These are phyloP conservation scores for Lentinula sp. DNA, from an alignment of 768 basidiomycete genomes.

Conservation along the genomic window DNA sequence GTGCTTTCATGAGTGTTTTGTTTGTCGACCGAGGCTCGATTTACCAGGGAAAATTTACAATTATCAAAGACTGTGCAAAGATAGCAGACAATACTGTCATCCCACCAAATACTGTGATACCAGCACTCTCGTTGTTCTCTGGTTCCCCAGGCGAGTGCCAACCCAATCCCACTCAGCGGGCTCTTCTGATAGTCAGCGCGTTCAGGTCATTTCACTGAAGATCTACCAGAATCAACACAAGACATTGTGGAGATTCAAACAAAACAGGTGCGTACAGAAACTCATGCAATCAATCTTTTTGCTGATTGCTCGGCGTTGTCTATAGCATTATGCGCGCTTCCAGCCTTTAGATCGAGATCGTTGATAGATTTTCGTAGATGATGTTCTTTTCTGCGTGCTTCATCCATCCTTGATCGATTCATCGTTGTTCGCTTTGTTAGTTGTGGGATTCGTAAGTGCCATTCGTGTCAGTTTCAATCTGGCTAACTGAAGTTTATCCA, in stretches of 20 bases:
- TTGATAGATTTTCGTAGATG: not conserved
- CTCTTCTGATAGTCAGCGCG: not conserved
- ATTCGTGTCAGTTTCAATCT: too few species aligned
- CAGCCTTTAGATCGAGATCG: slow-evolving; percentile 5
- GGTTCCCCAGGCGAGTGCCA: slow-evolving; percentile 77
- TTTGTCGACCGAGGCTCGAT: not conserved
- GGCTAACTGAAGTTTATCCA: too few species aligned
- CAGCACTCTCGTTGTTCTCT: slow-evolving; percentile 76
- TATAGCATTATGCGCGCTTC: slow-evolving; percentile 6
- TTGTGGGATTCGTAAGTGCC: too few species aligned
- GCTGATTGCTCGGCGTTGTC: not conserved
- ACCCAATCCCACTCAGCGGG: not conserved
- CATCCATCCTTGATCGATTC: not conserved
- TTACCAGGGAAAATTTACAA: slow-evolving; percentile 86
- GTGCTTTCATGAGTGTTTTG: not conserved
- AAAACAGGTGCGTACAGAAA: slow-evolving; percentile 37
- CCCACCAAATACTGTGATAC: slow-evolving; percentile 89
- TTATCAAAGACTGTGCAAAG: slow-evolving; percentile 92
- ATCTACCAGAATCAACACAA: slow-evolving; percentile 91
- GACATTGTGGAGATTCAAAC: slow-evolving; percentile 84
- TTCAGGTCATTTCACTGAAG: slow-evolving; percentile 72
- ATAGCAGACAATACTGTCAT: slow-evolving; percentile 87
- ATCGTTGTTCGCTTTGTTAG: too few species aligned
- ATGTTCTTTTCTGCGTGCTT: not conserved
- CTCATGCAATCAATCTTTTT: not conserved